Evolutionary conservation across 768 basidiomycete species (phyloP).

Genomic region (Calocybe cyanea): DNA sequence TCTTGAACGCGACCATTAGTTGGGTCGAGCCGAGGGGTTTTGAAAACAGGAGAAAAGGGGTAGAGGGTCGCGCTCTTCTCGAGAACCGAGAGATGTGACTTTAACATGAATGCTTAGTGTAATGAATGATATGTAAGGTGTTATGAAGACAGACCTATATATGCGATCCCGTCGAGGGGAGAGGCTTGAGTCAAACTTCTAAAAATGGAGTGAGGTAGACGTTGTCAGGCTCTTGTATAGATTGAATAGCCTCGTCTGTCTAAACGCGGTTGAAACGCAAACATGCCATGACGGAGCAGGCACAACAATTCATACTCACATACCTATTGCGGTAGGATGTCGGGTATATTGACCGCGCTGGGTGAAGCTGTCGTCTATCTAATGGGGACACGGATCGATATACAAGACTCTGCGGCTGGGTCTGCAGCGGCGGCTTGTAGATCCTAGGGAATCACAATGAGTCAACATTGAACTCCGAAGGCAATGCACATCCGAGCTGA

Average conservation of each 20-base stretch:
- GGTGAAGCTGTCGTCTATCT: slow-evolving; percentile 12
- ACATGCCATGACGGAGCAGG: slow-evolving; percentile 17
- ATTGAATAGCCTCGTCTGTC: slow-evolving; percentile 33
- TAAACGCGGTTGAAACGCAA: slow-evolving; percentile 24
- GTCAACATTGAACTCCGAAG: slow-evolving; percentile 7
- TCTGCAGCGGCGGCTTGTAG: slow-evolving; percentile 2
- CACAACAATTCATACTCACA: slow-evolving; percentile 6
- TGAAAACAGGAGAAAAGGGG: slow-evolving; percentile 55
- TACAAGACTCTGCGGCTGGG: no score
- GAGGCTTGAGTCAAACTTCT: slow-evolving; percentile 17
- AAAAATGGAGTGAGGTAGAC: slow-evolving; percentile 14
- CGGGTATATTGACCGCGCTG: slow-evolving; percentile 7
- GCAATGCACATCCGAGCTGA: slow-evolving; percentile 8
- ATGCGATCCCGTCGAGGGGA: slow-evolving; percentile 9
- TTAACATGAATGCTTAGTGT: slow-evolving; percentile 27
- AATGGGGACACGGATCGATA: slow-evolving; percentile 8
- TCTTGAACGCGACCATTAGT: slow-evolving; percentile 35
- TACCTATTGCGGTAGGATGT: slow-evolving; percentile 8
- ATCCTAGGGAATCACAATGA: slow-evolving; percentile 8
- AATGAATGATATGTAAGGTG: not conserved
- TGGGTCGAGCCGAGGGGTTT: slow-evolving; percentile 46
- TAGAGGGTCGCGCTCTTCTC: slow-evolving; percentile 49
- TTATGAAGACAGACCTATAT: slow-evolving; percentile 6
- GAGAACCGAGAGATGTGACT: slow-evolving; percentile 63
- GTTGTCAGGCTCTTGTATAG: slow-evolving; percentile 20